Evolutionary conservation across 805 yeast species (phyloP).

Genomic region (Kuraishia hungarica): DNA sequence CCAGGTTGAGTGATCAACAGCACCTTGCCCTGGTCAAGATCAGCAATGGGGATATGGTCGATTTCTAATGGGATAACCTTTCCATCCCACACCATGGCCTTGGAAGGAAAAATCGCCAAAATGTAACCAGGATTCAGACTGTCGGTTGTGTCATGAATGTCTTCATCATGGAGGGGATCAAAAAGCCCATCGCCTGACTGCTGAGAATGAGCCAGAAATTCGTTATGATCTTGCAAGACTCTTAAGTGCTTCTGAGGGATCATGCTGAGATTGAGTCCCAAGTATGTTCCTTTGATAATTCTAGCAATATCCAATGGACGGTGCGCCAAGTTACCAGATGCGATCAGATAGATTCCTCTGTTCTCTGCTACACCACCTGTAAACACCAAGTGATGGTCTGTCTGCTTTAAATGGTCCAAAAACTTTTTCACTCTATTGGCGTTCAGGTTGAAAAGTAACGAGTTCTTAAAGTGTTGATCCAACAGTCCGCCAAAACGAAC

Average conservation of each 20-base stretch:
- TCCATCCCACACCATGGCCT: conserved; percentile 91
- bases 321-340: conserved; percentile 46
- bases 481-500: conserved; percentile 67
- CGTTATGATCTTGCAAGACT: conserved; percentile 19
- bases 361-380: conserved; percentile 59
- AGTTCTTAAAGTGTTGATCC: conserved; percentile 65
- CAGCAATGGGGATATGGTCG: conserved; percentile 38
- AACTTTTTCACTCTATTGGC: conserved; percentile 40
- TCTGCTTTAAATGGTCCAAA: conserved; percentile 47
- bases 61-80: conserved; percentile 49
- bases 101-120: conserved; percentile 66
- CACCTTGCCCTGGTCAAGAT: conserved; percentile 60
- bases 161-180: conserved; percentile 6
- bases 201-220: conserved; percentile 9
- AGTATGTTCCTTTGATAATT: conserved; percentile 35
- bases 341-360: conserved; percentile 74
- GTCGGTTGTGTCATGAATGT: neutral
- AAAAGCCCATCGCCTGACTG: neutral
- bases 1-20: conserved; percentile 68
- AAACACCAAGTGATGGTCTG: conserved; percentile 70
- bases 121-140: conserved; percentile 40
- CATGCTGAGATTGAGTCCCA: conserved; percentile 40
- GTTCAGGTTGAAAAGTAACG: conserved; percentile 51
- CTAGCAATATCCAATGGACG: conserved; percentile 34
- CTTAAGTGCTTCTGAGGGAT: conserved; percentile 23